A percentile compares a stretch with the other conserved stretches of the same genome.
Evolutionary conservation across 441 rosid genomes (phyloP).

Genomic region (Arabidopsis lyrata): DNA sequence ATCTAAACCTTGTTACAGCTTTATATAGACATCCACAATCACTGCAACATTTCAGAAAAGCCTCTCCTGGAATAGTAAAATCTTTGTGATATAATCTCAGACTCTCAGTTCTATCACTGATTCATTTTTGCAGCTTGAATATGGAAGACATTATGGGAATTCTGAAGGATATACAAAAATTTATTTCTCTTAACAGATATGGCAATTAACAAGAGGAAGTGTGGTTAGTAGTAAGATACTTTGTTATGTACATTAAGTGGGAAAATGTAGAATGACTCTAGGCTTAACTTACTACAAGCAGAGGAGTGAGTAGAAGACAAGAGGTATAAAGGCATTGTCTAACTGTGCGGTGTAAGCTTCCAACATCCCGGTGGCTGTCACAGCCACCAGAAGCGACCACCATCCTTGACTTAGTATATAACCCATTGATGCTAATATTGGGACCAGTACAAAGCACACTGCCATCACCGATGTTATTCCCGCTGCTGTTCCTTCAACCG

Average conservation of each 20-base stretch:
- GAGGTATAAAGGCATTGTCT: slow-evolving; percentile 96
- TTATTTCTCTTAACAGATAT: neutral
- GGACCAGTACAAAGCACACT: slow-evolving; percentile 82
- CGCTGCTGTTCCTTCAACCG: slow-evolving; percentile 98
- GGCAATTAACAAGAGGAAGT: neutral
- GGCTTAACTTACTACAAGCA: slow-evolving; percentile 56
- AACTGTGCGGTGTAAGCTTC: slow-evolving; percentile 97
- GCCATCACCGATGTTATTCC: slow-evolving; percentile 89
- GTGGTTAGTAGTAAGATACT: slow-evolving; percentile 31
- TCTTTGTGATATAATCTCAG: no score
- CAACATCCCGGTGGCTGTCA: slow-evolving; percentile 78
- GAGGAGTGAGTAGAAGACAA: slow-evolving; percentile 93
- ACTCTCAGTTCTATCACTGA: no score
- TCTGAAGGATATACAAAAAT: neutral
- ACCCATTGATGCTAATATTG: slow-evolving; percentile 86
- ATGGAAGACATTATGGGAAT: no score
- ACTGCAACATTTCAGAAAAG: no score
- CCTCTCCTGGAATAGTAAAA: no score
- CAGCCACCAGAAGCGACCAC: slow-evolving; percentile 81
- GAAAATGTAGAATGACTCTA: neutral
- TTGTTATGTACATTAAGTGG: slow-evolving; percentile 34
- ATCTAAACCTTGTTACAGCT: no score
- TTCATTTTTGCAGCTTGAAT: no score
- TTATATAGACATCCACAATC: no score
- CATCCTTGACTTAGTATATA: slow-evolving; percentile 87